A percentile compares a stretch with the other conserved stretches of the same genome.
Evolutionary conservation across 768 basidiomycete species (phyloP).

Genomic region (Mycena galopus): DNA sequence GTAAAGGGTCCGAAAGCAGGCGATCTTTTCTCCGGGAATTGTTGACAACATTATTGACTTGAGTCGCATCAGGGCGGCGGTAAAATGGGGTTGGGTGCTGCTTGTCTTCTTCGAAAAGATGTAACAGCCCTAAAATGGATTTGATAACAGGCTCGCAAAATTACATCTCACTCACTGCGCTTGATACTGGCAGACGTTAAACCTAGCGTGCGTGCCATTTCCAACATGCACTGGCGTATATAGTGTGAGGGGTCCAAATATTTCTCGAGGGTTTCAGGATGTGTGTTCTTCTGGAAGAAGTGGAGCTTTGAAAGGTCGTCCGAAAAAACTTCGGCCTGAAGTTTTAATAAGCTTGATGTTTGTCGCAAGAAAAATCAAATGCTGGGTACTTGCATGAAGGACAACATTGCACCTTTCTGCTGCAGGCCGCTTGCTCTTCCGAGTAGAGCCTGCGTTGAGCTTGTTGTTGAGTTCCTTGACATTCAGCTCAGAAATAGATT

Average conservation of each 20-base stretch:
- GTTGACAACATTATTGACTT: constrained; percentile 25
- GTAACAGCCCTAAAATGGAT: neutral
- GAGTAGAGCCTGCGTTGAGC: too few relatives aligned
- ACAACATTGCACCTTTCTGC: too few relatives aligned
- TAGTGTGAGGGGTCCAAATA: constrained; percentile 17
- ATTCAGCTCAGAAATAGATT: too few relatives aligned
- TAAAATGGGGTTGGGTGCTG: neutral
- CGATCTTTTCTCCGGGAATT: constrained; percentile 14
- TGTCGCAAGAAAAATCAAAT: too few relatives aligned
- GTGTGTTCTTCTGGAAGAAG: constrained; percentile 11
- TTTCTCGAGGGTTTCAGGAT: constrained; percentile 5
- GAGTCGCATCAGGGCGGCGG: neutral
- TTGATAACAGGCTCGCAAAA: neutral
- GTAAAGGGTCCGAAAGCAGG: constrained; percentile 17
- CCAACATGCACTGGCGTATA: constrained; percentile 23
- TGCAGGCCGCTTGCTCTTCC: too few relatives aligned
- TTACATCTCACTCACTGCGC: constrained; percentile 9
- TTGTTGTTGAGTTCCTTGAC: too few relatives aligned
- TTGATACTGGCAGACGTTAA: constrained; percentile 20
- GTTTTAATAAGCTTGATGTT: too few relatives aligned
- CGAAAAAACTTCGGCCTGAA: constrained; percentile 28
- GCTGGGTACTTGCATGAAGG: too few relatives aligned
- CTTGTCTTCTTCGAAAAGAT: neutral
- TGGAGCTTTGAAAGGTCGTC: constrained; percentile 8
- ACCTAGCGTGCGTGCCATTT: constrained; percentile 6